These are phyloP conservation scores for Chytridium lagenaria DNA, from an alignment of 371 early-diverging fungal genomes.

Conservation along the genomic window DNA sequence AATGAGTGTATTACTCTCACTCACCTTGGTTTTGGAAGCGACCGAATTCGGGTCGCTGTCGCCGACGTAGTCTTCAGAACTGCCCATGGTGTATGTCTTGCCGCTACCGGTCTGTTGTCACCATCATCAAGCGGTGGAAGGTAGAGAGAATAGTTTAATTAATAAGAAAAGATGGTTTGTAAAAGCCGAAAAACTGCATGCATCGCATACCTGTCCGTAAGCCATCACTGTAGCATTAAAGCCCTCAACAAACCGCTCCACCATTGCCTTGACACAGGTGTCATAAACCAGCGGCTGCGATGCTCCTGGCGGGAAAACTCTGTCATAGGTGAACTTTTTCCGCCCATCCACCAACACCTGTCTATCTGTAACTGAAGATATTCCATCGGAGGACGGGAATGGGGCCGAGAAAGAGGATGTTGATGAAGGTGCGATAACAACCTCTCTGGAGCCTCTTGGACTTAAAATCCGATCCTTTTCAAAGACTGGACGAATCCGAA, in stretches of 20 bases:
- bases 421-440: background rate
- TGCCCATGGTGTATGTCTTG: constrained; percentile 28
- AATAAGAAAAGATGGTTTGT: background rate
- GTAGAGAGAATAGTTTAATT: background rate
- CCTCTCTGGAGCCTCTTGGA: constrained; percentile 23
- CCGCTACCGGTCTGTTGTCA: constrained; percentile 15
- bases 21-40: background rate
- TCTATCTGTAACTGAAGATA: too few species aligned
- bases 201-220: constrained; percentile 75
- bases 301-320: constrained; percentile 57
- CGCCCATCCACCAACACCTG: constrained; percentile 32
- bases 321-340: constrained; percentile 45
- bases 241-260: constrained; percentile 83
- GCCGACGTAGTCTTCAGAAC: background rate
- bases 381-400: background rate
- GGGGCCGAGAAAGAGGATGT: background rate
- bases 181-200: background rate
- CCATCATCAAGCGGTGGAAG: background rate
- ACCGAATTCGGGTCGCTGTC: background rate
- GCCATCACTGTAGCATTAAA: constrained; percentile 95
- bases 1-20: background rate
- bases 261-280: constrained; percentile 69
- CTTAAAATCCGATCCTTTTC: background rate
- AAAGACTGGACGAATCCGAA: constrained; percentile 34
- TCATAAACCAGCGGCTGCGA: constrained; percentile 80